These are phyloP conservation scores for Calonectria pteridis DNA, from an alignment of 2,329 filamentous ascomycete species.

Conservation along the genomic window DNA sequence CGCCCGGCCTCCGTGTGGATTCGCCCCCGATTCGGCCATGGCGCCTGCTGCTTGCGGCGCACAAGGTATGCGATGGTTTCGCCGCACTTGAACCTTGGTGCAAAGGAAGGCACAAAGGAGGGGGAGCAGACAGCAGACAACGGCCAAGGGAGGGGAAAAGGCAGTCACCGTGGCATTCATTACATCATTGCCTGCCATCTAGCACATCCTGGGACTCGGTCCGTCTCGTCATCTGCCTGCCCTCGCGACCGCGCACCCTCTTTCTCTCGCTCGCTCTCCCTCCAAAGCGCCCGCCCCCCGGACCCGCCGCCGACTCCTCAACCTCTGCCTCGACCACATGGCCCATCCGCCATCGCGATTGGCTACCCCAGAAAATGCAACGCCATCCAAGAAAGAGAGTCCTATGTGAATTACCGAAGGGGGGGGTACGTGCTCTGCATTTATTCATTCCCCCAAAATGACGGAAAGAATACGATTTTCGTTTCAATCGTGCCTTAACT, in stretches of 20 bases:
- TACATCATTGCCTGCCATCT: background rate
- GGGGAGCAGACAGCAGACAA: too few species aligned
- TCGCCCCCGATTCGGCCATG: constrained; percentile 2
- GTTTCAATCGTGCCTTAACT: background rate
- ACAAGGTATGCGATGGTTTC: background rate
- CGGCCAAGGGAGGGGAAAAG: background rate
- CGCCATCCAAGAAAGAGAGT: constrained; percentile 8
- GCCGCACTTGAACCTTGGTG: background rate
- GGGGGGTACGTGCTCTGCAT: background rate
- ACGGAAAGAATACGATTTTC: background rate
- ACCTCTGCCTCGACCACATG: constrained; percentile 45
- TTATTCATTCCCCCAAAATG: background rate
- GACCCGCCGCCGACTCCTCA: constrained; percentile 24
- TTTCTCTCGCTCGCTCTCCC: constrained; percentile 5
- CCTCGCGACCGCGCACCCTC: background rate
- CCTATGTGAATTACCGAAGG: constrained; percentile 18
- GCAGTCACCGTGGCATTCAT: background rate
- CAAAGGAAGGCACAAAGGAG: background rate
- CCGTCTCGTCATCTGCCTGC: constrained; percentile 17
- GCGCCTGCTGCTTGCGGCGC: background rate
- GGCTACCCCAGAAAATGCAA: constrained; percentile 24
- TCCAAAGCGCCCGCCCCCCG: background rate
- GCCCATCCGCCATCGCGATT: constrained; percentile 34
- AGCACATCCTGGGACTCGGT: background rate
- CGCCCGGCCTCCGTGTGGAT: constrained; percentile 16